phyloP scores from a whole-genome alignment of 441 rosid species.

The Lepidium campestre region DNA sequence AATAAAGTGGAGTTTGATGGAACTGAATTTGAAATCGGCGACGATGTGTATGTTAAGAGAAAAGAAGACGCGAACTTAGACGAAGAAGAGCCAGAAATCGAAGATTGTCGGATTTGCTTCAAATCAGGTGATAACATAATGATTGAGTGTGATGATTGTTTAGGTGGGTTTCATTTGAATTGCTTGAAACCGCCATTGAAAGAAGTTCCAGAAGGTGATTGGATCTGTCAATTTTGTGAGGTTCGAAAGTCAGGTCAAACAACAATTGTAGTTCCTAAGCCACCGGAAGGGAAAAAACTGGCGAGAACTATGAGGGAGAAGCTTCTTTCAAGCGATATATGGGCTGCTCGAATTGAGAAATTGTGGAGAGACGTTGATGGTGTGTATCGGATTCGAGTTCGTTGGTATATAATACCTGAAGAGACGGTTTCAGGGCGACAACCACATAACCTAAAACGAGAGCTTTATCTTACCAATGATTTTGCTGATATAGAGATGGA shows the following conservation, averaged over 20 bases:
- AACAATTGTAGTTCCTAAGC: conserved; percentile 43
- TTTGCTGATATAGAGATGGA: conserved; percentile 88
- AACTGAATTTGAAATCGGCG: conserved; percentile 67
- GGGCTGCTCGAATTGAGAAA: conserved; percentile 79
- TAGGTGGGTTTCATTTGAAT: conserved; percentile 91
- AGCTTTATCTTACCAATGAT: conserved; percentile 76
- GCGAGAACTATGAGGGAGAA: conserved; percentile 82
- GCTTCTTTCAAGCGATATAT: conserved; percentile 79
- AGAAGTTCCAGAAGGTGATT: conserved; percentile 80
- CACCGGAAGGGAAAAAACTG: conserved; percentile 56
- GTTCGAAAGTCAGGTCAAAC: conserved; percentile 44
- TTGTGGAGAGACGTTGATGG: conserved; percentile 75
- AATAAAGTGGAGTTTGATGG: conserved; percentile 70
- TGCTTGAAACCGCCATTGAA: conserved; percentile 80
- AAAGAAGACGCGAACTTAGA: conserved; percentile 64
- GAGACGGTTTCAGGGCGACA: conserved; percentile 86
- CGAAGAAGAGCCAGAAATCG: conserved; percentile 55
- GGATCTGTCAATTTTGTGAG: conserved; percentile 78
- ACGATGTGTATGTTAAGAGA: conserved; percentile 83
- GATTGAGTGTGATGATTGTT: conserved; percentile 89
- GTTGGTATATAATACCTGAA: conserved; percentile 89
- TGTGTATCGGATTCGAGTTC: conserved; percentile 66
- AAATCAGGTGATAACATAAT: conserved; percentile 52
- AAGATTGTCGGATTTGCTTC: conserved; percentile 84
- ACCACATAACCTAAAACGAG: conserved; percentile 74